These are phyloP conservation scores for Claviceps cyperi DNA, from an alignment of 2,329 filamentous ascomycete species.

Conservation along the genomic window DNA sequence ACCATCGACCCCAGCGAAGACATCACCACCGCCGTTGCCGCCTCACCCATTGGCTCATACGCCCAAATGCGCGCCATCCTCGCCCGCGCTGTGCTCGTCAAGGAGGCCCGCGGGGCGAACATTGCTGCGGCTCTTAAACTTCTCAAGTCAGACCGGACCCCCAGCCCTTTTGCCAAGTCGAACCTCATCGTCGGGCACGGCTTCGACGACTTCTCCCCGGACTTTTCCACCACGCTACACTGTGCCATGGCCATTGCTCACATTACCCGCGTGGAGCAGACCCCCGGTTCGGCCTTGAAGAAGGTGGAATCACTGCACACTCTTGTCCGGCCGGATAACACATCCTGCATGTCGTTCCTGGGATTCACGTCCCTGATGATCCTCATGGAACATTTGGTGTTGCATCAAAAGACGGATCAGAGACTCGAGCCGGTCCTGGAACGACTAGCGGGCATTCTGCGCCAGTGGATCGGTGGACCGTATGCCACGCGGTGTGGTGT, in stretches of 20 bases:
- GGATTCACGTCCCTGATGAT: slow-evolving; percentile 45
- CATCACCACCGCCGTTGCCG: slow-evolving; percentile 54
- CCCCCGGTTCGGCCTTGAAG: slow-evolving; percentile 19
- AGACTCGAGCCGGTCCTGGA: slow-evolving; percentile 36
- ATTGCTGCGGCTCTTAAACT: slow-evolving; percentile 42
- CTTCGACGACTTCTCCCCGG: slow-evolving; percentile 28
- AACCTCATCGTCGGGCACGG: slow-evolving; percentile 31
- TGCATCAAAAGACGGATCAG: slow-evolving; percentile 31
- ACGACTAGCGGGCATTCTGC: slow-evolving; percentile 39
- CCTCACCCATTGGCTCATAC: slow-evolving; percentile 65
- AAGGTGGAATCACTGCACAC: slow-evolving; percentile 34
- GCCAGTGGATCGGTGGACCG: slow-evolving; percentile 45
- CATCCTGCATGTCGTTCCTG: slow-evolving; percentile 37
- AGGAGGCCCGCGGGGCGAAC: slow-evolving; percentile 38
- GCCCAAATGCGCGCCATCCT: slow-evolving; percentile 48
- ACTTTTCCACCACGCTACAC: slow-evolving; percentile 41
- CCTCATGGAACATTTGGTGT: slow-evolving; percentile 38
- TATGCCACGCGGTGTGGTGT: slow-evolving; percentile 37
- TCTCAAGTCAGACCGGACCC: slow-evolving; percentile 21
- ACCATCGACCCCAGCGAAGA: slow-evolving; percentile 20
- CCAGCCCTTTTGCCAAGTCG: slow-evolving; percentile 12
- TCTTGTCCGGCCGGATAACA: slow-evolving; percentile 28
- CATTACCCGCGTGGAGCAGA: slow-evolving; percentile 30
- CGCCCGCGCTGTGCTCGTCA: slow-evolving; percentile 40
- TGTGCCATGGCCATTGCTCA: slow-evolving; percentile 49